Base-by-base conservation (phyloP, 1,284 basidiomycete species). In the Sanghuangporus baumii region DNA sequence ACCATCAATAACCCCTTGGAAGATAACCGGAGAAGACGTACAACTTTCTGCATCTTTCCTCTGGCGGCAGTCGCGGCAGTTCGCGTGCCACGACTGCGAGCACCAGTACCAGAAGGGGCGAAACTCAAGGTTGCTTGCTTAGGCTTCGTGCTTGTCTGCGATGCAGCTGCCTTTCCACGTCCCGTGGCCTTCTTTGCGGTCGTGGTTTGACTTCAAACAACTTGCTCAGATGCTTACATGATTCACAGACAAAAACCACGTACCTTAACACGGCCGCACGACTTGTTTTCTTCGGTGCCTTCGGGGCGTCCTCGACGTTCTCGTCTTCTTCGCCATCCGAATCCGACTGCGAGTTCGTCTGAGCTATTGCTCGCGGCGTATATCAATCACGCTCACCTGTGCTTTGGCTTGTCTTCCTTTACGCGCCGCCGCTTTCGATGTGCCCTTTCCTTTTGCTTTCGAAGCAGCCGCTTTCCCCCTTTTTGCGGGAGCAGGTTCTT, bases 211-310 rank as follows among this genome's bases (percentile, higher is more conserved):
- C 72, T 75, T 65, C 23, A 60, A 57, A 57, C 55, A 50, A 55
- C 36, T 34, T 14, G 34, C n/a, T 51, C 14, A 61, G 23, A 18
- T 36, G 26, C 31, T 14, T n/a, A 34, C 57, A 20, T 56, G 64
- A 66, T 26, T 50, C 46, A n/a, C 58, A 43, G 40, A 6, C 11
- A 23, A 37, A 47, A 56, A 12, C 26, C 63, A 71, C 74, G 63
- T 70, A 88, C 85, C 82, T 88, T 43, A 87, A 70, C 9, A 87
- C 80, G 11, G 87, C 82, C 20, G 86, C 83, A 60, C 88, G 79
- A 69, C 82, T 87, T n/a, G 85, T 85, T 65, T 79, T 79, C 69
- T 88, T 88, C 31, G 74, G 67, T 3, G 81, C 72, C 51, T 79
- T 79, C 3, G 73, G 72, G 0, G 75, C 74, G n/a, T 78, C 79